Base-by-base conservation (phyloP, 345 rosid genomes). In the Crucihimalaya himalaica region DNA sequence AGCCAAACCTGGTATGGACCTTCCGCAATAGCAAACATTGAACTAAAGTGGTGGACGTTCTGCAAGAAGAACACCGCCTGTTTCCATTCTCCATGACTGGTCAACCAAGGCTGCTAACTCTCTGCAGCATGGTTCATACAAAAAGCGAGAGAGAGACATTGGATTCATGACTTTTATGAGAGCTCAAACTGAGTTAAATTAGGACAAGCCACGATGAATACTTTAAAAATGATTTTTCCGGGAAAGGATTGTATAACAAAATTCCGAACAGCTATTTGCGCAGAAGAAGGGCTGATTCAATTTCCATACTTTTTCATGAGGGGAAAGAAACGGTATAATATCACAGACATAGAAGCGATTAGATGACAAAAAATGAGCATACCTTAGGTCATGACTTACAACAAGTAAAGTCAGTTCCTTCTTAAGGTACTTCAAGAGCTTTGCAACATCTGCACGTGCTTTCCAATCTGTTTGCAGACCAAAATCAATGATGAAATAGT, bases 331-430 rank as follows among this genome's bases (percentile, higher is more conserved):
- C 23, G 34, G 71, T 32, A 56, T 8, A 53, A 43, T 32, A 73
- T 35, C 53, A 74, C 31, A 57, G 48, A 67, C 68, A 51, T 14
- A 67, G 71, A 74, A 60, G 61, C 76, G n/a, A 29, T 47, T 42
- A 31, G 53, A 28, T 39, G 14, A 16, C 21, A 64, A 63, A 61
- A 35, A 4, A 40, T 32, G 63, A 43, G 76, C 89, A 81, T 80
- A 94, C 97, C 84, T 91, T 78, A 91, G 88, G 81, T 91, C 97
- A 78, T 91, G 97, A 83, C 98, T 91, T 43, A 91, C 97, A 69
- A 91, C 96, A 65, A 94, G 90, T 59, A 91, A 73, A 18, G 90
- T 88, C 54, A 94, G 81, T 79, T 89, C 87, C 84, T 87, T 85
- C 89, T 91, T 92, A 59, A 95, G 87, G 78, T 85, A 84, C 84